Conservation (phyloP, 345 rosid genomes). For the Arabidopsis thaliana region TAIR10.1 NC_003070.9:4672001-4672500, state of each 20-base stretch:
- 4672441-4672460: background rate
- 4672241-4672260: slow-evolving; percentile 72
- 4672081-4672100: slow-evolving; percentile 66
- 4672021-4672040: slow-evolving; percentile 53
- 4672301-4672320: slow-evolving; percentile 58
- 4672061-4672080: slow-evolving; percentile 74
- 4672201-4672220: slow-evolving; percentile 68
- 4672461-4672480: slow-evolving; percentile 1
- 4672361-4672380: slow-evolving; percentile 43
- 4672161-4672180: slow-evolving; percentile 68
- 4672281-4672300: slow-evolving; percentile 66
- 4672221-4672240: slow-evolving; percentile 70
- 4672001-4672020: slow-evolving; percentile 59
- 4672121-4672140: slow-evolving; percentile 69
- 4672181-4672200: slow-evolving; percentile 62
- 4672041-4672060: slow-evolving; percentile 64
- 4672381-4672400: slow-evolving; percentile 17
- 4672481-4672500: slow-evolving; percentile 68
- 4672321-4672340: slow-evolving; percentile 60
- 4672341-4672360: slow-evolving; percentile 76
- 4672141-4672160: slow-evolving; percentile 62
- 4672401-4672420: background rate
- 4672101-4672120: slow-evolving; percentile 53
- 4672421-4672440: background rate
- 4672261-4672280: slow-evolving; percentile 69